These are phyloP conservation scores for Ceratocystis cacaofunesta DNA, from an alignment of 2,329 filamentous ascomycete species.

Conservation along the genomic window DNA sequence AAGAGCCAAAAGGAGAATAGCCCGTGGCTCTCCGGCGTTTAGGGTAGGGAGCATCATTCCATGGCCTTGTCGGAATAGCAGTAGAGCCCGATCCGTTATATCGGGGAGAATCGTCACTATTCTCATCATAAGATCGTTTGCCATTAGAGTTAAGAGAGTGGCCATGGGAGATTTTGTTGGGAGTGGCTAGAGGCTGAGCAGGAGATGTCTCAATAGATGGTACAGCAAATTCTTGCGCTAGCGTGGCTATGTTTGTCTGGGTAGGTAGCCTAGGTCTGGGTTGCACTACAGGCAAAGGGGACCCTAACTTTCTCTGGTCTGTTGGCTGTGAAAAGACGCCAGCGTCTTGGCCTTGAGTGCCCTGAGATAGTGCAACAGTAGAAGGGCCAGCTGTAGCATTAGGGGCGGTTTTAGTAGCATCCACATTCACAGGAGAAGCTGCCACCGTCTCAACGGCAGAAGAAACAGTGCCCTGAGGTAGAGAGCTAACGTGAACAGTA, in stretches of 20 bases:
- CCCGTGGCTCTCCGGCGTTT: not conserved
- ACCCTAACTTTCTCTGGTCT: not conserved
- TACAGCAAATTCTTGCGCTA: conserved; percentile 3
- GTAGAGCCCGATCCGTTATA: not conserved
- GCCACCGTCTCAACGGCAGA: not conserved
- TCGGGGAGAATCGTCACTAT: not conserved
- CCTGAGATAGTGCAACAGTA: not conserved
- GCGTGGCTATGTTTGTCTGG: not conserved
- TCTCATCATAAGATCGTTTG: conserved; percentile 3
- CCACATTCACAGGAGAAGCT: not conserved
- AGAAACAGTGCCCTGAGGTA: not conserved
- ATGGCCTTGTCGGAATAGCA: not conserved
- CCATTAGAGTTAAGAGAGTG: not conserved
- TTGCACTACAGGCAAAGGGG: not conserved
- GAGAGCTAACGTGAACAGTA: not conserved
- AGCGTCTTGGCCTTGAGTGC: not conserved
- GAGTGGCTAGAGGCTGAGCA: not conserved
- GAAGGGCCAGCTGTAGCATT: not conserved
- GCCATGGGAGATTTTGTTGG: not conserved
- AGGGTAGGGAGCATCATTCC: not conserved
- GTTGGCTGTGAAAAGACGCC: not conserved
- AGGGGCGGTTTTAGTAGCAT: conserved; percentile 2
- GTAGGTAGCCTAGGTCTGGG: not conserved
- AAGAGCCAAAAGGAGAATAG: not conserved
- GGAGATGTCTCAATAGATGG: conserved; percentile 12